Evolutionary conservation across 805 yeast species (phyloP), one percentile per base, ranked within the genome.

Genomic region (Candida nitratophila): DNA sequence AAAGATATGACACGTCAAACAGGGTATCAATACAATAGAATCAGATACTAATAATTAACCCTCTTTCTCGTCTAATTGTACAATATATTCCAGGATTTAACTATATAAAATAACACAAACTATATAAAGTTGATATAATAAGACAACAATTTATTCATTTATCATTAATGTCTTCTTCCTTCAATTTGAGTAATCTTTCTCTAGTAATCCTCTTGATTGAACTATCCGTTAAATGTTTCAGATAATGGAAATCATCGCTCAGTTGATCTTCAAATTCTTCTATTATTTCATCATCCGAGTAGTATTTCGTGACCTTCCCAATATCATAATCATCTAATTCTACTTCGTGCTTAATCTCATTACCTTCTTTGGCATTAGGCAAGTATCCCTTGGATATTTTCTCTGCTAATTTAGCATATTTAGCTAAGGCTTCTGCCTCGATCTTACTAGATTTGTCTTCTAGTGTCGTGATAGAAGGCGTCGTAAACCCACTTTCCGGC

Each of bases 221-320:
- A n/a, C 55, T 57, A 37, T 75, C 69, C 0, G 82, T 78, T 40
- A 63, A 55, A 22, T 61, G 58, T 2, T 67, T 61, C n/a, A 76
- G 50, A 4, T 60, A 50, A 12, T 65, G 64, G 40, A 74, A 41
- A 33, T 68, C 65, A 0, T 60, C 64, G 30, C 63, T 55, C 9
- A 77, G 46, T 45, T 68, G 72, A 63, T 52, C 48, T 59, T 66
- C 56, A 69, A 52, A 56, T 64, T 50, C 57, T 3, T 32, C 39
- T 4, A 48, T 45, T 10, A 42, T 39, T 16, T 49, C 27, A 21
- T 35, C 43, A 36, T 9, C 29, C 9, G n/a, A 20, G 4, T 20
- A 11, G 14, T 36, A 12, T 21, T 19, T 36, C 10, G 14, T 21
- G 21, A 31, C 26, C n/a, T 12, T 16, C 6, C 20, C 19, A 12